Evolutionary conservation across 2,329 filamentous ascomycete species (phyloP).

Genomic region (Rhynchosporium agropyri): DNA sequence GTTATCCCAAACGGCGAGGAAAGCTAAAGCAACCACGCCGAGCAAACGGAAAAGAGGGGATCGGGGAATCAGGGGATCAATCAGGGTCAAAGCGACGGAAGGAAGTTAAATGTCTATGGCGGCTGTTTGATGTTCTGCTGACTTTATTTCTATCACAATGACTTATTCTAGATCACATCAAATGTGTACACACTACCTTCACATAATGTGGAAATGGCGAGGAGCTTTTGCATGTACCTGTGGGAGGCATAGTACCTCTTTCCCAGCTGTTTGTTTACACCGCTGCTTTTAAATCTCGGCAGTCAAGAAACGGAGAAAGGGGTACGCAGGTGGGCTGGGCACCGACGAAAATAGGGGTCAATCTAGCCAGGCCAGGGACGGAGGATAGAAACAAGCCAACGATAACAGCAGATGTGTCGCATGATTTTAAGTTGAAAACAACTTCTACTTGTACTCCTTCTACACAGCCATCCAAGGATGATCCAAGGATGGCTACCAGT

Average conservation of each 20-base stretch:
- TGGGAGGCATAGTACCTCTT: background rate
- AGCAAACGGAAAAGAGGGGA: constrained; percentile 11
- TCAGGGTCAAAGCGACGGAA: constrained; percentile 7
- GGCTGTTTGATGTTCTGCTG: constrained; percentile 12
- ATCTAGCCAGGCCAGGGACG: background rate
- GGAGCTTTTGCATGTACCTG: background rate
- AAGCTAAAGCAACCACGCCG: constrained; percentile 7
- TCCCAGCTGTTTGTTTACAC: background rate
- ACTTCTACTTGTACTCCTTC: too few relatives aligned
- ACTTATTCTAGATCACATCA: background rate
- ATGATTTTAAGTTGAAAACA: too few relatives aligned
- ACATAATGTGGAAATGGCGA: background rate
- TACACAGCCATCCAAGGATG: too few relatives aligned
- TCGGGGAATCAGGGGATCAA: background rate
- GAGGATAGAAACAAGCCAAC: too few relatives aligned
- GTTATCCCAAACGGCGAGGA: background rate
- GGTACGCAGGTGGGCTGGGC: background rate
- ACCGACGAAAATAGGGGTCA: constrained; percentile 1
- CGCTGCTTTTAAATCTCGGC: background rate
- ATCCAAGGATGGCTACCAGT: too few relatives aligned
- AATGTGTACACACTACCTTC: background rate
- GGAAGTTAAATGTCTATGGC: background rate
- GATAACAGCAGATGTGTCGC: too few relatives aligned
- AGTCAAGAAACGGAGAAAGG: background rate
- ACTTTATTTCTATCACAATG: constrained; percentile 4